phyloP scores from a whole-genome alignment of 352 stramenopile genomes.

The Pythium sukuiense region DNA sequence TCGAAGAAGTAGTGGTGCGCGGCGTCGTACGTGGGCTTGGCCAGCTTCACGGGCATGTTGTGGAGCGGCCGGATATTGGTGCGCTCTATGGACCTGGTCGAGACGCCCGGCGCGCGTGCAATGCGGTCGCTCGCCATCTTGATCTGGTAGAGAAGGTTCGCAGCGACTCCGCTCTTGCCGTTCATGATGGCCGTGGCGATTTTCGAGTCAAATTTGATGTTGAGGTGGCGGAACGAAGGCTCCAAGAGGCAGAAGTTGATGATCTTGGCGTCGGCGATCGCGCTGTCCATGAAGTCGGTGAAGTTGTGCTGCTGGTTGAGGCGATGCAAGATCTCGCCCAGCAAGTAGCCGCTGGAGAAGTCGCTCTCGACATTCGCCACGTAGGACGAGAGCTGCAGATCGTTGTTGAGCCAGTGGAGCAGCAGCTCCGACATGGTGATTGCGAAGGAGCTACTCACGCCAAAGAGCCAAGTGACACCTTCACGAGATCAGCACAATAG shows the following conservation, averaged over 20 bases:
- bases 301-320: constrained; percentile 91
- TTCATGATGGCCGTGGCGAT: constrained; percentile 84
- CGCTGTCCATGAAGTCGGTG: constrained; percentile 70
- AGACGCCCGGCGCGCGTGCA: constrained; percentile 46
- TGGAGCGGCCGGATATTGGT: constrained; percentile 52
- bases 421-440: constrained; percentile 70
- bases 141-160: constrained; percentile 87
- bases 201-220: constrained; percentile 78
- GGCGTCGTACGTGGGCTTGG: constrained; percentile 55
- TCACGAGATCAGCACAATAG: not conserved
- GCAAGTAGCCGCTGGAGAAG: constrained; percentile 84
- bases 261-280: constrained; percentile 79
- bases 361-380: constrained; percentile 68
- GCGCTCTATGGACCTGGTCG: constrained; percentile 48
- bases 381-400: constrained; percentile 65
- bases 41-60: constrained; percentile 58
- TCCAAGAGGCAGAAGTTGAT: constrained; percentile 89
- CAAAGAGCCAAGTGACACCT: not conserved
- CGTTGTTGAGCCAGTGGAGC: constrained; percentile 81
- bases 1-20: constrained; percentile 69
- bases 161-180: constrained; percentile 49
- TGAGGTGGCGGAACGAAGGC: constrained; percentile 67
- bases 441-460: not conserved
- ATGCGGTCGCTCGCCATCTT: constrained; percentile 62
- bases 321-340: constrained; percentile 82